Conservation (phyloP, 2,329 filamentous ascomycete species). For the Lachnellula subtilissima region DNA sequence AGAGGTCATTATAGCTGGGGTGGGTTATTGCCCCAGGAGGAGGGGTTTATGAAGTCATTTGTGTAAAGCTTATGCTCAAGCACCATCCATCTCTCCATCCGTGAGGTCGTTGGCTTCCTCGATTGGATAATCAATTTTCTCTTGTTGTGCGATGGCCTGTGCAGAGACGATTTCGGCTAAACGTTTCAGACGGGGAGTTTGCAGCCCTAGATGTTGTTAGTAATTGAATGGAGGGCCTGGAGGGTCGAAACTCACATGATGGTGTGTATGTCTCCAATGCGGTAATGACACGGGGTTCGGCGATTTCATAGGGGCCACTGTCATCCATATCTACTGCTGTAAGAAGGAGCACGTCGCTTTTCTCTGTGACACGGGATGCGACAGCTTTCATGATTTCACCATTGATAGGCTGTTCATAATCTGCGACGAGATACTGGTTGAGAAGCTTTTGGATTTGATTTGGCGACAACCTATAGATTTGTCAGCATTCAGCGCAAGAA, state of each 20-base stretch:
- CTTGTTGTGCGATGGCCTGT: conserved; percentile 92
- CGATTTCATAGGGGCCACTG: conserved; percentile 96
- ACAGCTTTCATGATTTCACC: conserved; percentile 99
- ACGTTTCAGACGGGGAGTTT: conserved; percentile 91
- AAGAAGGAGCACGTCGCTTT: conserved; percentile 91
- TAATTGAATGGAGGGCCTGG: conserved; percentile 10
- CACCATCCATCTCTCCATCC: conserved; percentile 30
- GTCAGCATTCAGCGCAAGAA: conserved; percentile 4
- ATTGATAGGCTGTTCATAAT: conserved; percentile 99
- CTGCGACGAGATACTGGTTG: conserved; percentile 96
- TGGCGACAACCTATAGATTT: conserved; percentile 69
- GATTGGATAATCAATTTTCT: conserved; percentile 62
- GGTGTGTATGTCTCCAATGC: conserved; percentile 97
- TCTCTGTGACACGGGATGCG: conserved; percentile 92
- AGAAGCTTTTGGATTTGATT: conserved; percentile 99
- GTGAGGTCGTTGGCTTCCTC: conserved; percentile 45
- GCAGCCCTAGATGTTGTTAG: conserved; percentile 62
- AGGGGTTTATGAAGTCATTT: background rate
- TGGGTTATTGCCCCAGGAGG: background rate
- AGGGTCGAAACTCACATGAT: conserved; percentile 64
- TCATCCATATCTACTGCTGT: conserved; percentile 98
- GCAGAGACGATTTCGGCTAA: conserved; percentile 97
- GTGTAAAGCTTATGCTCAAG: conserved; percentile 14
- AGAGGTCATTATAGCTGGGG: conserved; percentile 14
- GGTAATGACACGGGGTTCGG: conserved; percentile 91